These are phyloP conservation scores for Bisporella sp. DNA, from an alignment of 2,329 filamentous ascomycete species.

Conservation along the genomic window DNA sequence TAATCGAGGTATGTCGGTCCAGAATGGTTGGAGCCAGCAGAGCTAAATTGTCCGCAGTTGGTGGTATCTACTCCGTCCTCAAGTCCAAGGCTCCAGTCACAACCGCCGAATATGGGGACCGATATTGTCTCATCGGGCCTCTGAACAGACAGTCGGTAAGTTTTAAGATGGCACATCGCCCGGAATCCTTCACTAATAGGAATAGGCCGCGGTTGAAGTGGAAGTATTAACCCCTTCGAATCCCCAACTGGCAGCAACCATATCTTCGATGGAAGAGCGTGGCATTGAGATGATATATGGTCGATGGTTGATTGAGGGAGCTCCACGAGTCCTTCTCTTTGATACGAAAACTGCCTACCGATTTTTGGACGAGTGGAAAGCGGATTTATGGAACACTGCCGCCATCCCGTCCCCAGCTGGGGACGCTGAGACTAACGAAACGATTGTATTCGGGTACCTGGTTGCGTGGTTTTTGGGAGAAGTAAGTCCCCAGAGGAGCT, in stretches of 20 bases:
- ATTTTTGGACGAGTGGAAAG: slow-evolving; percentile 94
- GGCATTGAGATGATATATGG: slow-evolving; percentile 89
- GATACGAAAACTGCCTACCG: slow-evolving; percentile 90
- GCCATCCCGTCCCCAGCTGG: slow-evolving; percentile 89
- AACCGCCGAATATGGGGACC: slow-evolving; percentile 95
- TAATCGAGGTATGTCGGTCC: slow-evolving; percentile 66
- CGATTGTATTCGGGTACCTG: slow-evolving; percentile 94
- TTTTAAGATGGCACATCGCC: background rate
- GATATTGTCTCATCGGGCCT: slow-evolving; percentile 91
- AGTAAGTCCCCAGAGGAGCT: slow-evolving; percentile 44
- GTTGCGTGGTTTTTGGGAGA: slow-evolving; percentile 98
- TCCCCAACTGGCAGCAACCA: slow-evolving; percentile 72
- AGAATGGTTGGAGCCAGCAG: slow-evolving; percentile 3
- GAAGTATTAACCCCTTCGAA: slow-evolving; percentile 84
- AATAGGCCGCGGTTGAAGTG: slow-evolving; percentile 90
- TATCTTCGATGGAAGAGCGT: slow-evolving; percentile 86
- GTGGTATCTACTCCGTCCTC: slow-evolving; percentile 97
- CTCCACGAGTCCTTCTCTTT: slow-evolving; percentile 86
- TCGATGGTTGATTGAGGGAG: slow-evolving; percentile 95
- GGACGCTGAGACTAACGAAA: slow-evolving; percentile 94
- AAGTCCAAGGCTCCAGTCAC: slow-evolving; percentile 98
- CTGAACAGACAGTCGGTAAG: slow-evolving; percentile 84
- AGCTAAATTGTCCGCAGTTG: slow-evolving; percentile 50
- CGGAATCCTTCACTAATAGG: background rate
- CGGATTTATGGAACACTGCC: slow-evolving; percentile 86